Evolutionary conservation across 73 alveolate species (phyloP).

Genomic region (Uronychia binucleata): DNA sequence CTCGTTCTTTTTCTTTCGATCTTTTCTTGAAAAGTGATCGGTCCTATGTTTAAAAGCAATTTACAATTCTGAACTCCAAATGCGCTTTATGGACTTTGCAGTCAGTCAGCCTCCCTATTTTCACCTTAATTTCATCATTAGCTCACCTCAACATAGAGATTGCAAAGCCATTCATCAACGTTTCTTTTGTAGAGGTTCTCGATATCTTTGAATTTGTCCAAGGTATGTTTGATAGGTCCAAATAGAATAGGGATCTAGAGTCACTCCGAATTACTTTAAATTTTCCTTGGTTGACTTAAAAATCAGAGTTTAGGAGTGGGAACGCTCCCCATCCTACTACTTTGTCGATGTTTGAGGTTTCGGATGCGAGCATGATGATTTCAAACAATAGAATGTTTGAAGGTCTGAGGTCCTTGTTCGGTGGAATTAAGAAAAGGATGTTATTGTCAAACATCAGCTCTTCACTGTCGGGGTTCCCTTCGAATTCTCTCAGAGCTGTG

Average conservation of each 20-base stretch:
- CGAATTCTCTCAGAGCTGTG: slow-evolving; percentile 43
- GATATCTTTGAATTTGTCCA: slow-evolving; percentile 67
- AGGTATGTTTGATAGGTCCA: slow-evolving; percentile 46
- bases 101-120: slow-evolving; percentile 33
- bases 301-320: slow-evolving; percentile 69
- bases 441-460: slow-evolving; percentile 44
- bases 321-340: slow-evolving; percentile 79
- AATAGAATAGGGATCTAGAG: slow-evolving; percentile 59
- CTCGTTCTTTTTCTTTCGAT: neutral
- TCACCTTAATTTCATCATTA: neutral
- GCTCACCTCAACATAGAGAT: slow-evolving; percentile 58
- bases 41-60: neutral
- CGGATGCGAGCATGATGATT: slow-evolving; percentile 20
- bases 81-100: slow-evolving; percentile 37
- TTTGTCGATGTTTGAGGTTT: slow-evolving; percentile 44
- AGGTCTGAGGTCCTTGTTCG: slow-evolving; percentile 41
- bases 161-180: slow-evolving; percentile 75
- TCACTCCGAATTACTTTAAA: no score
- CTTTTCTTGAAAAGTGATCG: neutral
- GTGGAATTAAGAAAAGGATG: slow-evolving; percentile 60
- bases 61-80: neutral
- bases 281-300: slow-evolving; percentile 61
- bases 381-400: slow-evolving; percentile 69
- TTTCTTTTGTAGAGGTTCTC: slow-evolving; percentile 62
- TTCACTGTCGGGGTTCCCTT: slow-evolving; percentile 40